A percentile compares a stretch with the other conserved stretches of the same genome.
phyloP scores from a whole-genome alignment of 2,329 filamentous ascomycete species.

The Penicillium sp. region DNA sequence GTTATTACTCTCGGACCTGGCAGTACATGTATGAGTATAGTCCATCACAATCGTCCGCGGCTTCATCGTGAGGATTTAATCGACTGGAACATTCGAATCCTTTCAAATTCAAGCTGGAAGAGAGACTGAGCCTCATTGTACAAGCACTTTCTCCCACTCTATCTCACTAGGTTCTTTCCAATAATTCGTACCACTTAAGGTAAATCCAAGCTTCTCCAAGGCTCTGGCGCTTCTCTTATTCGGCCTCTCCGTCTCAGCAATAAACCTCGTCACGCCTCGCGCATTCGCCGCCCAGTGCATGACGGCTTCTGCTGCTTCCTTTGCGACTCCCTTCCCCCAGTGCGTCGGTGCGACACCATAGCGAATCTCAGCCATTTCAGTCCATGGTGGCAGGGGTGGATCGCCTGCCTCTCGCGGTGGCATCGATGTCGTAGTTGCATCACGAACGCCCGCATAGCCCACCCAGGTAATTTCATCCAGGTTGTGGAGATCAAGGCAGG shows the following conservation, averaged over 20 bases:
- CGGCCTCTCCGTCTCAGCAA: conserved; percentile 22
- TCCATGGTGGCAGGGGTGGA: conserved; percentile 13
- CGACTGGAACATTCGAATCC: too few species aligned
- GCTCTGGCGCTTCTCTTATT: conserved; percentile 19
- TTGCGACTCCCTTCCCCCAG: conserved; percentile 22
- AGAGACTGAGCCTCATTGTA: too few species aligned
- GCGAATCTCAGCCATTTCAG: conserved; percentile 24
- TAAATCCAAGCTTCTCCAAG: conserved; percentile 22
- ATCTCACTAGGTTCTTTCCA: conserved; percentile 18
- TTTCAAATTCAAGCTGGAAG: too few species aligned
- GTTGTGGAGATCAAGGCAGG: background rate
- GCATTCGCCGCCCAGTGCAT: conserved; percentile 19
- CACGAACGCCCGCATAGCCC: conserved; percentile 19
- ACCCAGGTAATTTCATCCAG: conserved; percentile 13
- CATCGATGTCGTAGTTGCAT: conserved; percentile 18
- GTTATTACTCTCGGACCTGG: too few species aligned
- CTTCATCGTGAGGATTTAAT: too few species aligned
- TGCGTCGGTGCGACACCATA: conserved; percentile 19
- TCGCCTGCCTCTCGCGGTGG: conserved; percentile 9
- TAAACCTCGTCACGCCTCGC: conserved; percentile 18
- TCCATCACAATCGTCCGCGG: too few species aligned
- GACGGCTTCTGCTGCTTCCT: conserved; percentile 16
- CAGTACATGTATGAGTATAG: too few species aligned
- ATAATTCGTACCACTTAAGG: conserved; percentile 15
- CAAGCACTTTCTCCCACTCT: conserved; percentile 13